Evolutionary conservation across 306 rosid genomes (phyloP).

Genomic region (Cucumis sativus): DNA sequence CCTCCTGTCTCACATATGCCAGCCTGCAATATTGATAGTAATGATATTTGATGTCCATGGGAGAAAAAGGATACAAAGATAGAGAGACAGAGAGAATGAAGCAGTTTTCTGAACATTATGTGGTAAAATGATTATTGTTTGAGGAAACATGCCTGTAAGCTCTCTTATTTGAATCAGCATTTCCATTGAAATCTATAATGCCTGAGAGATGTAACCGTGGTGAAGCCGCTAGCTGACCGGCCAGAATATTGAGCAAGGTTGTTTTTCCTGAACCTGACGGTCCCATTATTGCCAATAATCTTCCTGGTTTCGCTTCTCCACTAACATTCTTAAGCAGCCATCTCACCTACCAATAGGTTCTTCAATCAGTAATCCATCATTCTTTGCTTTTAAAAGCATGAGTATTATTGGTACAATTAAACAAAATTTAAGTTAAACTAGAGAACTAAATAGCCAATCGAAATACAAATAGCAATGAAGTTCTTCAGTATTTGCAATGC

Average conservation of each 20-base stretch:
- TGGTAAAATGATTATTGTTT: neutral
- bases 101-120: neutral
- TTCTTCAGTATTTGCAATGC: neutral
- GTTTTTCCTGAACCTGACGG: slow-evolving; percentile 99
- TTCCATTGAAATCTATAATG: slow-evolving; percentile 69
- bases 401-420: neutral
- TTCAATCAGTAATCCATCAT: neutral
- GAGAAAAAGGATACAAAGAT: neutral
- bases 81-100: neutral
- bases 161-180: slow-evolving; percentile 35
- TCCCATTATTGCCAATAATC: slow-evolving; percentile 81
- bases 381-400: neutral
- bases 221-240: slow-evolving; percentile 69
- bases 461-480: neutral
- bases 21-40: slow-evolving; percentile 37
- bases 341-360: slow-evolving; percentile 35
- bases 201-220: slow-evolving; percentile 55
- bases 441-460: neutral
- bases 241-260: slow-evolving; percentile 73
- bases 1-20: slow-evolving; percentile 95
- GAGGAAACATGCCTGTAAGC: slow-evolving; percentile 38
- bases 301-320: slow-evolving; percentile 86
- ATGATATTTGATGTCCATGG: neutral
- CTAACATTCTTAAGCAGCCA: slow-evolving; percentile 61
- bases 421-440: neutral